Base-by-base conservation (phyloP, 768 basidiomycete genomes). In the Trametes gibbosa region DNA sequence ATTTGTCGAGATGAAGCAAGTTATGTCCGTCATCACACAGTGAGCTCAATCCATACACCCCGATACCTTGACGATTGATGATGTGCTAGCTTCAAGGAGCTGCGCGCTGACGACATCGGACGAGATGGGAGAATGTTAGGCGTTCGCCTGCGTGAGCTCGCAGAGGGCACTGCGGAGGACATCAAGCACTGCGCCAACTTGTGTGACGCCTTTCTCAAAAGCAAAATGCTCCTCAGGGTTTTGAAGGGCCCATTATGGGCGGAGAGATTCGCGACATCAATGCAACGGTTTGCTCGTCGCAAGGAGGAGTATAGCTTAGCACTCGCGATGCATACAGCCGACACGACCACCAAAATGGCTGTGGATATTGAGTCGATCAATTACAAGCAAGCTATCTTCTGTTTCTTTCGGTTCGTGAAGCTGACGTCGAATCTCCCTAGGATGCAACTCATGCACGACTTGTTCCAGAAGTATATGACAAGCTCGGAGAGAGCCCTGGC, bases 21-120 rank as follows among this genome's bases (percentile, higher is more conserved):
- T 79, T 72, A 79, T 84, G 75, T 54, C 66, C 14, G 72, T 74
- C 1, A 74, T 82, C 24, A 72, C 80, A 17, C 74, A 80, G 80
- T 79, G 54, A 12, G 79, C 61, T 10, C 14, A 2, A n/a, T 29
- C n/a, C n/a, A n/a, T n/a, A n/a, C n/a, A n/a, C n/a, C n/a, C n/a
- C n/a, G n/a, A 16, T 16, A 29, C 5, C 2, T 8, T 21, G 40
- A 8, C 9, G 17, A n/a, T 24, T 34, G 29, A 34, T 34, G n/a
- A 24, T 10, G n/a, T 10, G 3, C 2, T 17, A 58, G 56, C 6
- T 19, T 51, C 27, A 41, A 51, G 19, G 46, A 50, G 8, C 35
- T 58, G 3, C 14, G 32, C 2, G 25, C 56, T 2, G 23, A 48
- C 7, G 41, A 56, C 19, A 24, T 62, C 21, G 75, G 68, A 4